phyloP scores from a whole-genome alignment of 2,329 filamentous ascomycete species.

The Ceratocystis lukuohia region DNA sequence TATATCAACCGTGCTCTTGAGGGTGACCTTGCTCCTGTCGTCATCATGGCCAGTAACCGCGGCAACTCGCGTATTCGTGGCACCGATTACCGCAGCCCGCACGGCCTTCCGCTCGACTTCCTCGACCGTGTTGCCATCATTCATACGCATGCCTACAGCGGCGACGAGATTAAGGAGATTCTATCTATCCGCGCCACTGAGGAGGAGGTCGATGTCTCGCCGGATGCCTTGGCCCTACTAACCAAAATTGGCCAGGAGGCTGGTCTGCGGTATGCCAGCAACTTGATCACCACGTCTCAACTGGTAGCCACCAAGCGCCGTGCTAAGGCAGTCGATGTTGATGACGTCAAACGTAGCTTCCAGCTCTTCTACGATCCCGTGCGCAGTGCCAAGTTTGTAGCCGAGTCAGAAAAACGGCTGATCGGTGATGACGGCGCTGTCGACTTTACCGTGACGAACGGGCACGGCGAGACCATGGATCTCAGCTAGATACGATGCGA shows the following conservation, averaged over 20 bases:
- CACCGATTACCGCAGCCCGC: constrained; percentile 83
- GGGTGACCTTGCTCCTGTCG: constrained; percentile 85
- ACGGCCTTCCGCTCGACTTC: constrained; percentile 90
- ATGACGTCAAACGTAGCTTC: constrained; percentile 89
- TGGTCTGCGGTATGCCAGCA: constrained; percentile 89
- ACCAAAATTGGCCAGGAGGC: constrained; percentile 93
- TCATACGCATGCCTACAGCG: constrained; percentile 71
- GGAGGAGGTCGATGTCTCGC: constrained; percentile 83
- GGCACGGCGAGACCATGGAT: constrained; percentile 41
- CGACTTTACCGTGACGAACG: constrained; percentile 47
- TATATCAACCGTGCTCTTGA: constrained; percentile 96
- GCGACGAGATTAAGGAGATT: constrained; percentile 84
- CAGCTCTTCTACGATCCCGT: constrained; percentile 82
- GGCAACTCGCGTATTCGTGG: constrained; percentile 84
- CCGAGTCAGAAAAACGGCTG: constrained; percentile 79
- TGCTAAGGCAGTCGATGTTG: constrained; percentile 67
- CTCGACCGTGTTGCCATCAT: constrained; percentile 93
- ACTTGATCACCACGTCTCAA: constrained; percentile 89
- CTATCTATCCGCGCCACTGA: constrained; percentile 84
- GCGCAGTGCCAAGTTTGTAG: constrained; percentile 80
- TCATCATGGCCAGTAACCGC: constrained; percentile 98
- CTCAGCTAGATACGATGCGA: constrained; percentile 27
- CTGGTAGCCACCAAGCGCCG: constrained; percentile 75
- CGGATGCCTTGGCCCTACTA: constrained; percentile 80
- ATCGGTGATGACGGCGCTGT: constrained; percentile 79